Conservation (phyloP, 108 stramenopile genomes). For the Pseudonitzschia multistriata region DNA sequence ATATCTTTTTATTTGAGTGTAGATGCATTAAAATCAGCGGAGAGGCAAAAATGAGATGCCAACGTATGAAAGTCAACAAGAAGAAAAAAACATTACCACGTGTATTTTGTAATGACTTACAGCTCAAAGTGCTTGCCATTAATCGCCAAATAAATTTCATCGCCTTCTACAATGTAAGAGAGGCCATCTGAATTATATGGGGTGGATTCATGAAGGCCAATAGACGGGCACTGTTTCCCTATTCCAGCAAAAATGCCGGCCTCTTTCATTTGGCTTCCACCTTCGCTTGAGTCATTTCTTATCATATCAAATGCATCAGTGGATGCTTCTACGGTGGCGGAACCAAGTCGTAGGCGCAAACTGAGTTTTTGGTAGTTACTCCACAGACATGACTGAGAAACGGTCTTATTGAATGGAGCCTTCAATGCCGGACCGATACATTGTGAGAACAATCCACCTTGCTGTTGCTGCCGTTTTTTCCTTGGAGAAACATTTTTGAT, state of each 20-base stretch:
- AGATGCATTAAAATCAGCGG: not conserved
- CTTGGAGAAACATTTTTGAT: constrained; percentile 8
- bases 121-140: constrained; percentile 75
- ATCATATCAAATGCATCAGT: constrained; percentile 63
- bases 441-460: constrained; percentile 42
- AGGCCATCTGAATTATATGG: constrained; percentile 55
- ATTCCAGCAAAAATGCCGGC: constrained; percentile 29
- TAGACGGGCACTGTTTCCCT: constrained; percentile 48
- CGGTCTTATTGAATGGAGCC: constrained; percentile 43
- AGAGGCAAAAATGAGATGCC: not conserved
- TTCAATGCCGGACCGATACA: constrained; percentile 55
- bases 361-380: constrained; percentile 63
- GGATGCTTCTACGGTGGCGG: constrained; percentile 55
- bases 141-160: constrained; percentile 65
- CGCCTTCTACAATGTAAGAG: constrained; percentile 63
- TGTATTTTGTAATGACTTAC: constrained; percentile 28
- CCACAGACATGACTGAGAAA: constrained; percentile 51
- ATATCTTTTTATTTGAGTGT: constrained; percentile 15
- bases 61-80: not conserved
- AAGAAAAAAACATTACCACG: not conserved
- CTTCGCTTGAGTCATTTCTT: not conserved
- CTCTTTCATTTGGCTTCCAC: constrained; percentile 10
- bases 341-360: constrained; percentile 70
- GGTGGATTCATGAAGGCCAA: constrained; percentile 60
- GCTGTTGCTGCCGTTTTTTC: not conserved